Evolutionary conservation across 2,329 filamentous ascomycete species (phyloP).

Genomic region (Fusarium paranaense): DNA sequence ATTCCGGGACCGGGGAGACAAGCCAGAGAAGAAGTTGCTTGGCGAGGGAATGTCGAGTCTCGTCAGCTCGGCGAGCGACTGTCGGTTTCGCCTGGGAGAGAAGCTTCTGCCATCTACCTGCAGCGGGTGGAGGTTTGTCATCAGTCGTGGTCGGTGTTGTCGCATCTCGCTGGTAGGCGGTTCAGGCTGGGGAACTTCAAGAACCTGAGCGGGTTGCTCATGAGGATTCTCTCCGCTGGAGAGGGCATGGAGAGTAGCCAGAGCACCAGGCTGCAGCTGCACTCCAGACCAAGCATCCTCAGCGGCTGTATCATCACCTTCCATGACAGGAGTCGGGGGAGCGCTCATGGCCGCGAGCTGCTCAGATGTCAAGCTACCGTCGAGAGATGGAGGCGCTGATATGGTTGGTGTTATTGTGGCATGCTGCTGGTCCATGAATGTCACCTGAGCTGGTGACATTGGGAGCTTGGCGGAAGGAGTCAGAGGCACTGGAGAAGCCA

Average conservation of each 20-base stretch:
- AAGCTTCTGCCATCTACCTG: slow-evolving; percentile 31
- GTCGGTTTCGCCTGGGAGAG: slow-evolving; percentile 53
- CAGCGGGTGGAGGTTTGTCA: slow-evolving; percentile 54
- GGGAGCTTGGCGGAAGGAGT: slow-evolving; percentile 76
- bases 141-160: slow-evolving; percentile 63
- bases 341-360: slow-evolving; percentile 86
- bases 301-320: slow-evolving; percentile 63
- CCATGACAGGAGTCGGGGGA: slow-evolving; percentile 83
- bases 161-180: slow-evolving; percentile 57
- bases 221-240: slow-evolving; percentile 72
- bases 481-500: slow-evolving; percentile 69
- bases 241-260: slow-evolving; percentile 83
- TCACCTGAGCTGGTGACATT: slow-evolving; percentile 80
- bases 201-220: slow-evolving; percentile 54
- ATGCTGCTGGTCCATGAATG: slow-evolving; percentile 74
- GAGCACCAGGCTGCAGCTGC: slow-evolving; percentile 80
- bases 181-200: slow-evolving; percentile 57
- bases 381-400: slow-evolving; percentile 87
- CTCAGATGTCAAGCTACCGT: slow-evolving; percentile 89
- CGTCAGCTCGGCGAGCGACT: slow-evolving; percentile 78
- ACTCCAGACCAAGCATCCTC: slow-evolving; percentile 78
- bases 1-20: slow-evolving; percentile 79
- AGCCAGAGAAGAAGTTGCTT: slow-evolving; percentile 88
- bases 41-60: slow-evolving; percentile 91
- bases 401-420: slow-evolving; percentile 76